phyloP scores from a whole-genome alignment of 768 basidiomycete genomes.

The Termitomyces eurrhizus region DNA sequence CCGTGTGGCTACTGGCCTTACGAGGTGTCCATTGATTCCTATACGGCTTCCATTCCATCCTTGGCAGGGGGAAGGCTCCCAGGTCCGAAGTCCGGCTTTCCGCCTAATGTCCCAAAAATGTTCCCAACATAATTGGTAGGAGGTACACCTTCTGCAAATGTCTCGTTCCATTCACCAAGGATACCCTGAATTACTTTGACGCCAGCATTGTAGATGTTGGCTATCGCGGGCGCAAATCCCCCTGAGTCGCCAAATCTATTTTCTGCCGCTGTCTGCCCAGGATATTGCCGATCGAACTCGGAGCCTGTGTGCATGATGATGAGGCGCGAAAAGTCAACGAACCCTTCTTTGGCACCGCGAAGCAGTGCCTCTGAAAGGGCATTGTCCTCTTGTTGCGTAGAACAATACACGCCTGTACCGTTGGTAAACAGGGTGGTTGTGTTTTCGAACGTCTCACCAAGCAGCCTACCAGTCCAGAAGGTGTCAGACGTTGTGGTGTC shows the following conservation, averaged over 20 bases:
- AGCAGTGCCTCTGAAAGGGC: constrained; percentile 8
- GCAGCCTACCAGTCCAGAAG: constrained; percentile 7
- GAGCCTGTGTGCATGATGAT: constrained; percentile 11
- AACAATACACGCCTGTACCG: constrained; percentile 9
- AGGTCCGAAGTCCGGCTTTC: constrained; percentile 1
- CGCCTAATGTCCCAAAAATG: background rate
- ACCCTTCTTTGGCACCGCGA: constrained; percentile 5
- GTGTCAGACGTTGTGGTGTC: constrained; percentile 11
- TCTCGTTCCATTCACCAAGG: background rate
- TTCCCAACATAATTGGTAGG: background rate
- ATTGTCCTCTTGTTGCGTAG: constrained; percentile 13
- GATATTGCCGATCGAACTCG: constrained; percentile 11
- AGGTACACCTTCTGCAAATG: background rate
- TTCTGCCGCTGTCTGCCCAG: constrained; percentile 7
- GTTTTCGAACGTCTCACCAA: constrained; percentile 9
- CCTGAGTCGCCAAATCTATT: constrained; percentile 6
- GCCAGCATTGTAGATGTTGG: background rate
- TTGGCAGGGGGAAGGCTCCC: background rate
- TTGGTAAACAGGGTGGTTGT: constrained; percentile 11
- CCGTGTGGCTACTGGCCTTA: background rate
- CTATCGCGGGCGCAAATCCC: background rate
- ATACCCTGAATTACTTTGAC: background rate
- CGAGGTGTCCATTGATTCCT: background rate
- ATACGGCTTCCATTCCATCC: background rate
- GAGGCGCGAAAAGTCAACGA: constrained; percentile 10